A percentile compares a stretch with the other conserved stretches of the same genome.
phyloP scores from a whole-genome alignment of 1,284 basidiomycete species.

The Ganoderma lingzhi region DNA sequence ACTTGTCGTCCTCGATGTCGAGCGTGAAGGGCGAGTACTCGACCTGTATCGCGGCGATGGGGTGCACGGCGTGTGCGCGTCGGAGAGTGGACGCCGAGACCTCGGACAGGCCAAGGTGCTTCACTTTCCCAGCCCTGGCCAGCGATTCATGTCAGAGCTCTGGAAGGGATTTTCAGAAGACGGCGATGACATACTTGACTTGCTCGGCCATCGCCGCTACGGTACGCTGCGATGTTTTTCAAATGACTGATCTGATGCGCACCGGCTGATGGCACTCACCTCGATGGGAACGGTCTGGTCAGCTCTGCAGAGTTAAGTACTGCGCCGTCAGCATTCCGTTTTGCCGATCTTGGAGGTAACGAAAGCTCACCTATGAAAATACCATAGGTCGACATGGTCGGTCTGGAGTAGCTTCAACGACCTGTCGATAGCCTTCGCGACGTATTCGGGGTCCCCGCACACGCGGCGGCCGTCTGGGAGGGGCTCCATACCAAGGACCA shows the following conservation, averaged over 20 bases:
- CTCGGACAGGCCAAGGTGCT: conserved; percentile 54
- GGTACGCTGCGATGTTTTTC: conserved; percentile 35
- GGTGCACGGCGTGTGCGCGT: conserved; percentile 49
- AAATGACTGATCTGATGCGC: conserved; percentile 3
- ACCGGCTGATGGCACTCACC: conserved; percentile 25
- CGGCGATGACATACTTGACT: conserved; percentile 50
- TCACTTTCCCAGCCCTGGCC: conserved; percentile 45
- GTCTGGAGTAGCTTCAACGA: conserved; percentile 51
- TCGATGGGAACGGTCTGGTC: conserved; percentile 52
- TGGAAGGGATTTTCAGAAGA: conserved; percentile 16
- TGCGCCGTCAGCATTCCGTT: neutral
- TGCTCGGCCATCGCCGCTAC: conserved; percentile 60
- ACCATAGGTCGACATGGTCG: conserved; percentile 54
- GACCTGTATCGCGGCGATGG: conserved; percentile 51
- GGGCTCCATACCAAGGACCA: neutral
- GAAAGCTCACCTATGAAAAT: neutral
- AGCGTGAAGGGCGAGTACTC: conserved; percentile 53
- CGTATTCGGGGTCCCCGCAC: conserved; percentile 46
- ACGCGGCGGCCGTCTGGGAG: conserved; percentile 20
- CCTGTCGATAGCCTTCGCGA: conserved; percentile 44
- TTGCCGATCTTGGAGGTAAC: neutral
- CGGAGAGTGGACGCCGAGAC: conserved; percentile 51
- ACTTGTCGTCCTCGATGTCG: conserved; percentile 42
- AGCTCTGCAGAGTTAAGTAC: neutral
- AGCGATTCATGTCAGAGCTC: neutral